Conservation (phyloP, 1,139 yeast genomes). For the Taphrina populina region DNA sequence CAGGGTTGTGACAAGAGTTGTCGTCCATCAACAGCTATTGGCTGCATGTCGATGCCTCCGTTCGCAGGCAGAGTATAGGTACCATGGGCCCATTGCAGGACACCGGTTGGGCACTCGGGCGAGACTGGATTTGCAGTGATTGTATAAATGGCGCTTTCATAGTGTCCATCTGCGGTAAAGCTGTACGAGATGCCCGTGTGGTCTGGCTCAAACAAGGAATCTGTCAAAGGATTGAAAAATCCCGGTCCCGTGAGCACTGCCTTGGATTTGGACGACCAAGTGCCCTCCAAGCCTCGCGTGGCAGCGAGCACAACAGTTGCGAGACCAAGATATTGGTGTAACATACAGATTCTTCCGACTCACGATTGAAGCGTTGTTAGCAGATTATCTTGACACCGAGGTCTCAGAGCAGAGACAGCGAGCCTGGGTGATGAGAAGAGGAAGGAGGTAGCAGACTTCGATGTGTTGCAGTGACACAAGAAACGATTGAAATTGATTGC, state of each 20-base stretch:
- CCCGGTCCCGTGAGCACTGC: conserved; percentile 97
- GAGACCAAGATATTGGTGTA: too few species aligned
- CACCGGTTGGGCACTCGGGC: conserved; percentile 81
- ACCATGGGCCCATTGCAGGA: conserved; percentile 86
- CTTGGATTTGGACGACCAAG: conserved; percentile 92
- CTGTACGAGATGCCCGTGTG: conserved; percentile 92
- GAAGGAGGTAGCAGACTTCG: too few species aligned
- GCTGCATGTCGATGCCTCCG: conserved; percentile 68
- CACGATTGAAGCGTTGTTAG: too few species aligned
- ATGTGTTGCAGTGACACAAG: too few species aligned
- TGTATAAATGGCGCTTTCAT: conserved; percentile 84
- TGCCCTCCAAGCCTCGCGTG: conserved; percentile 56
- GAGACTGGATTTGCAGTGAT: conserved; percentile 66
- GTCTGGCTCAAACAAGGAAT: conserved; percentile 87
- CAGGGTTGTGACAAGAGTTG: conserved; percentile 89
- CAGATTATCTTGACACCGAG: too few species aligned
- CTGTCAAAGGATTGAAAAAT: conserved; percentile 93
- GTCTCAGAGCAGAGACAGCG: too few species aligned
- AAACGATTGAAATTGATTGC: too few species aligned
- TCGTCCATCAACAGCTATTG: conserved; percentile 86
- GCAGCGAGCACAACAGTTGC: too few species aligned
- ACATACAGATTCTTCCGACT: too few species aligned
- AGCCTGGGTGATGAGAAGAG: too few species aligned
- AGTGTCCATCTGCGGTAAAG: conserved; percentile 85
- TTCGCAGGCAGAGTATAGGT: conserved; percentile 60